A percentile compares a stretch with the other conserved stretches of the same genome.
Conservation (phyloP, 768 basidiomycete genomes). For the Termitomyces sp. region DNA sequence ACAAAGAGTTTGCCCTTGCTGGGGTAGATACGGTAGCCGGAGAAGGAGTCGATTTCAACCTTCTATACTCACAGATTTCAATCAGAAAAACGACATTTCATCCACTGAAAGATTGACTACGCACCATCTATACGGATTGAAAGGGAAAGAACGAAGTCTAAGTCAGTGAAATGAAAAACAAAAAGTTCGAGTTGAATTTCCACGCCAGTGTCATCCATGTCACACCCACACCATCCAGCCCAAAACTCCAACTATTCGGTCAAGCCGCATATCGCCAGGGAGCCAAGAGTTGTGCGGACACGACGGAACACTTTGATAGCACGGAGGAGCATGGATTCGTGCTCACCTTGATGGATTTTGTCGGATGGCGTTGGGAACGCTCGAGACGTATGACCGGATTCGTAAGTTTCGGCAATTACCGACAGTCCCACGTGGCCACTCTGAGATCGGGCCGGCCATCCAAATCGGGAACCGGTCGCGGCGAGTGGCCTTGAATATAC, state of each 20-base stretch:
- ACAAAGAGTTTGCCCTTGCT: slow-evolving; percentile 95
- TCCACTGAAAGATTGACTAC: slow-evolving; percentile 14
- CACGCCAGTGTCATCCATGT: slow-evolving; percentile 32
- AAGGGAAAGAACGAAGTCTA: slow-evolving; percentile 1
- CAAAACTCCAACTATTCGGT: slow-evolving; percentile 16
- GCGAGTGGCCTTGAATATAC: slow-evolving; percentile 1
- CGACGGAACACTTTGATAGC: slow-evolving; percentile 9
- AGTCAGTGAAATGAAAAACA: slow-evolving; percentile 12
- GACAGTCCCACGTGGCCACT: slow-evolving; percentile 10
- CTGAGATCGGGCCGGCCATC: not conserved
- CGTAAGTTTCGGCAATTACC: slow-evolving; percentile 18
- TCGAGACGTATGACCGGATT: slow-evolving; percentile 4
- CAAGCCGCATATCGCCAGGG: slow-evolving; percentile 11
- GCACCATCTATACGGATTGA: slow-evolving; percentile 35
- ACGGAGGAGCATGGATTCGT: slow-evolving; percentile 25
- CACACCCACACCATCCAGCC: slow-evolving; percentile 39
- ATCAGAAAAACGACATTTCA: slow-evolving; percentile 11
- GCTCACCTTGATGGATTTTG: slow-evolving; percentile 63
- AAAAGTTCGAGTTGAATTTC: not conserved
- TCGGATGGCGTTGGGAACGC: slow-evolving; percentile 22
- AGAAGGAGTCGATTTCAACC: slow-evolving; percentile 99
- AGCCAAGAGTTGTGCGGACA: slow-evolving; percentile 16
- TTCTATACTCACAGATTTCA: slow-evolving; percentile 52
- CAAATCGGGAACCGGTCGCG: not conserved
- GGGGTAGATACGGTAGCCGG: slow-evolving; percentile 97